Base-by-base conservation (phyloP, 139 green algal genomes). In the Picocystis salinarum region DNA sequence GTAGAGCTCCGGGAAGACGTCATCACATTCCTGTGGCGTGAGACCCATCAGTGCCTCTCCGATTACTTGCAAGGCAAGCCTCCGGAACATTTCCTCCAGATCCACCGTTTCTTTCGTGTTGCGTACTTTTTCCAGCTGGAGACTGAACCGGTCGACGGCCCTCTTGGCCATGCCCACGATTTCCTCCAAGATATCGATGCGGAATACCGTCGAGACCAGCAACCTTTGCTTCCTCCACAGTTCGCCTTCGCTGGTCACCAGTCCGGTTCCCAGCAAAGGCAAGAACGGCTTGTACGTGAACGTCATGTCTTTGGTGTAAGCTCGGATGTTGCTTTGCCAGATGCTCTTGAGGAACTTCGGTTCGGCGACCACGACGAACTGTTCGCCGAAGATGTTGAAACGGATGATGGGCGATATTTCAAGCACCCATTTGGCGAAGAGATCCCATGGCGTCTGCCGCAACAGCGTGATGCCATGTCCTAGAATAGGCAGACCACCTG, bases 11-110 rank as follows among this genome's bases (percentile, higher is more conserved):
- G 84, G 82, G 47, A 95, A 92, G 6, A 94, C 68, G 67, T 82
- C 67, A 46, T 95, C 82, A 59, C 75, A 91, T 55, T 93, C 81
- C 23, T 91, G 71, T 17, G 77, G 70, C 1, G 47, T 56, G 42
- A 95, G 45, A 54, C 61, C 79, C 15, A 95, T 58, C 23, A 92
- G 69, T 1, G 83, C 83, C 49, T 90, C 73, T 0, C 79, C 83
- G 39, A 95, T 95, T 29, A 93, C 73, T 46, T 91, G 83, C 52
- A 93, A 67, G 20, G 83, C 92, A 6, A 93, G 60, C 53, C 82
- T 70, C 33, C 74, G 53, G 54, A 91, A 92, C 69, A 92, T 81
- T 36, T 90, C 70, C 45, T 89, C 69, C 18, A 95, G 67, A 39
- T 89, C 64, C 1, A 93, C 47, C 10, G 64, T 26, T 2, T 30